A percentile compares a stretch with the other conserved stretches of the same genome.
These are phyloP conservation scores for Penium margaritaceum DNA, from an alignment of 139 green algal species.

Conservation along the genomic window DNA sequence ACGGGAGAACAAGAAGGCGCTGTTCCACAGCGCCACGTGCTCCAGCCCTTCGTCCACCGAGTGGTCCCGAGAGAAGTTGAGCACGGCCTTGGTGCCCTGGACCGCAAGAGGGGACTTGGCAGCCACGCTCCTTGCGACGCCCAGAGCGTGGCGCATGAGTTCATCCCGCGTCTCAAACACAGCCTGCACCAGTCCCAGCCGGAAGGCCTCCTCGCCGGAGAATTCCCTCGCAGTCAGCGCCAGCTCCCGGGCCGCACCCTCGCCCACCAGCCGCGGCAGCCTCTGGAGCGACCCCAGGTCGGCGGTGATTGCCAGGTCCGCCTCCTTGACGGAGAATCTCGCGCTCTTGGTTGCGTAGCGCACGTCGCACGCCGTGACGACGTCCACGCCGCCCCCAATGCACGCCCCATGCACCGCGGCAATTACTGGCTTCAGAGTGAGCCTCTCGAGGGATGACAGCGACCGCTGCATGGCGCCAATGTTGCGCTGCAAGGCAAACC, in stretches of 20 bases:
- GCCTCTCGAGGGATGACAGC: conserved; percentile 61
- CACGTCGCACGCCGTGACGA: conserved; percentile 76
- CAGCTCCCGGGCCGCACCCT: conserved; percentile 66
- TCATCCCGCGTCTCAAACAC: conserved; percentile 3
- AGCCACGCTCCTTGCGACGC: conserved; percentile 22
- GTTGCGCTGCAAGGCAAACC: conserved; percentile 10
- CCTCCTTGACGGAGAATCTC: conserved; percentile 84
- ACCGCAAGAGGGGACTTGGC: conserved; percentile 42
- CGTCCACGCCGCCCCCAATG: conserved; percentile 78
- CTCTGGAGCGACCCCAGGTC: conserved; percentile 84
- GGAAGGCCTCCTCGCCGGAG: conserved; percentile 32
- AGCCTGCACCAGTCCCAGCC: conserved; percentile 37
- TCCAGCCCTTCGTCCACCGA: conserved; percentile 56
- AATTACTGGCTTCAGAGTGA: conserved; percentile 60
- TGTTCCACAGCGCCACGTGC: conserved; percentile 63
- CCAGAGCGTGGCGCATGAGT: conserved; percentile 1
- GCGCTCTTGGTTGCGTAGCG: conserved; percentile 62
- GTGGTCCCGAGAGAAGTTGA: conserved; percentile 48
- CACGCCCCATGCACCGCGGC: conserved; percentile 62
- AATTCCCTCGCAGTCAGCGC: conserved; percentile 63
- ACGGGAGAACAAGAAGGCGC: conserved; percentile 47
- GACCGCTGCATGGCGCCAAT: conserved; percentile 48
- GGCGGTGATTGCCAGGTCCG: conserved; percentile 78
- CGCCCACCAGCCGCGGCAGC: conserved; percentile 71
- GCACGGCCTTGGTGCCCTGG: conserved; percentile 69